A percentile compares a stretch with the other conserved stretches of the same genome.
phyloP scores from a whole-genome alignment of 139 green algal genomes.

The Diplosphaera chodatii region DNA sequence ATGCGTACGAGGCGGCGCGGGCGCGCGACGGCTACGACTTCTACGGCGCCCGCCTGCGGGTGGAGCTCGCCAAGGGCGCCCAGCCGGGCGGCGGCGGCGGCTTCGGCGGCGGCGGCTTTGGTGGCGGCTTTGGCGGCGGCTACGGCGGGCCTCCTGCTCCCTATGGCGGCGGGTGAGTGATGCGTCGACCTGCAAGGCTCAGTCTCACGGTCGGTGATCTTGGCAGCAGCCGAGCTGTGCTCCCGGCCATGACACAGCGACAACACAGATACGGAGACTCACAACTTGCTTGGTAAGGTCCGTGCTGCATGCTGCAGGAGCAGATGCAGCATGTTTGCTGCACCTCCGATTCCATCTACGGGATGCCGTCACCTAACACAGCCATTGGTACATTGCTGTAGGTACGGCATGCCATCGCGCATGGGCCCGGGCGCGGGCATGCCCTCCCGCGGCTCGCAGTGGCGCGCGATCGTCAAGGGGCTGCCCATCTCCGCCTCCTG shows the following conservation, averaged over 20 bases:
- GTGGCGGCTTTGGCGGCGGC: not conserved
- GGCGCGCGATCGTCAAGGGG: conserved; percentile 62
- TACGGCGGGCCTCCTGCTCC: not conserved
- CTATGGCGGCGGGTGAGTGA: conserved; percentile 12
- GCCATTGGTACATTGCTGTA: no score
- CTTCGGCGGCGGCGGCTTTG: conserved; percentile 4
- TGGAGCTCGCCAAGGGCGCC: conserved; percentile 49
- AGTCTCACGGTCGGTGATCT: no score
- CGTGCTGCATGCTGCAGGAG: no score
- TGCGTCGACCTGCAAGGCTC: no score
- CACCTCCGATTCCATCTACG: no score
- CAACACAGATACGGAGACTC: no score
- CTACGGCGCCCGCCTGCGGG: conserved; percentile 64
- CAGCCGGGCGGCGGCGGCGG: conserved; percentile 7
- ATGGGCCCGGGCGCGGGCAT: conserved; percentile 14
- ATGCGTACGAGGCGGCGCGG: conserved; percentile 80
- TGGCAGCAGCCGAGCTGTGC: no score
- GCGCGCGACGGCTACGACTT: conserved; percentile 88
- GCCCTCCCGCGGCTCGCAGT: conserved; percentile 39
- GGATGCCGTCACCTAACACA: no score
- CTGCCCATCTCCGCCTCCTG: conserved; percentile 80
- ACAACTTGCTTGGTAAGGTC: no score
- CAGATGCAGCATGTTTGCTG: no score
- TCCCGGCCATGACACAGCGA: no score
- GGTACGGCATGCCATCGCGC: not conserved